Conservation (phyloP, 495 filamentous ascomycete species). For the Physcia stellaris region DNA sequence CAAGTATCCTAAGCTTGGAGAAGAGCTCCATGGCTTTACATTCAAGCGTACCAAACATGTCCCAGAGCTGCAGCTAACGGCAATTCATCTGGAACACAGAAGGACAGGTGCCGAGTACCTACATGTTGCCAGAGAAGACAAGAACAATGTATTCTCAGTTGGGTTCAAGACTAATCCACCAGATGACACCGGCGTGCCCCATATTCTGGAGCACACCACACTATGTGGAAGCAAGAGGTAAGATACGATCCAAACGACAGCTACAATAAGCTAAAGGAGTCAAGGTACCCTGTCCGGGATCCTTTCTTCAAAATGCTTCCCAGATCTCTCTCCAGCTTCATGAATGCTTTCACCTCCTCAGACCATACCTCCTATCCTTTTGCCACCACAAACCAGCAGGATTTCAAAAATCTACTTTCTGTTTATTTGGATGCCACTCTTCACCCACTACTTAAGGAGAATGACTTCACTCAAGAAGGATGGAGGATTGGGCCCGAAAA, state of each 20-base stretch:
- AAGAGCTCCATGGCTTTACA: conserved; percentile 86
- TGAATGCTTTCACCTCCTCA: conserved; percentile 94
- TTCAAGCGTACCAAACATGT: conserved; percentile 77
- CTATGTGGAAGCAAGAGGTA: conserved; percentile 95
- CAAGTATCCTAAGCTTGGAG: conserved; percentile 60
- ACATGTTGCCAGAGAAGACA: conserved; percentile 84
- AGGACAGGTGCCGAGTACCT: conserved; percentile 92
- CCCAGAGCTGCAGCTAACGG: conserved; percentile 84
- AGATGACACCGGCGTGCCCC: conserved; percentile 88
- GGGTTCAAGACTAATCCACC: conserved; percentile 98
- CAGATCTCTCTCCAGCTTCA: conserved; percentile 92
- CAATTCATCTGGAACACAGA: conserved; percentile 77
- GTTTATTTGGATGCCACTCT: conserved; percentile 94
- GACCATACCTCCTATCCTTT: conserved; percentile 99
- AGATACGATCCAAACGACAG: conserved; percentile 6
- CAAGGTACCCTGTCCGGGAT: conserved; percentile 85
- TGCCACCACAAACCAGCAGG: conserved; percentile 90
- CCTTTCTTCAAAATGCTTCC: conserved; percentile 99
- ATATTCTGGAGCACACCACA: conserved; percentile 95
- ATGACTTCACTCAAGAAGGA: conserved; percentile 93
- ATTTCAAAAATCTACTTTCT: conserved; percentile 89
- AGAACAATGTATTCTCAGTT: conserved; percentile 98
- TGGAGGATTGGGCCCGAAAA: conserved; percentile 94
- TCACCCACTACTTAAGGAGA: conserved; percentile 69
- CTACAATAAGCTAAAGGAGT: conserved; percentile 12